Base-by-base conservation (phyloP, 495 filamentous ascomycete genomes). In the Jackrogersella multiformis region DNA sequence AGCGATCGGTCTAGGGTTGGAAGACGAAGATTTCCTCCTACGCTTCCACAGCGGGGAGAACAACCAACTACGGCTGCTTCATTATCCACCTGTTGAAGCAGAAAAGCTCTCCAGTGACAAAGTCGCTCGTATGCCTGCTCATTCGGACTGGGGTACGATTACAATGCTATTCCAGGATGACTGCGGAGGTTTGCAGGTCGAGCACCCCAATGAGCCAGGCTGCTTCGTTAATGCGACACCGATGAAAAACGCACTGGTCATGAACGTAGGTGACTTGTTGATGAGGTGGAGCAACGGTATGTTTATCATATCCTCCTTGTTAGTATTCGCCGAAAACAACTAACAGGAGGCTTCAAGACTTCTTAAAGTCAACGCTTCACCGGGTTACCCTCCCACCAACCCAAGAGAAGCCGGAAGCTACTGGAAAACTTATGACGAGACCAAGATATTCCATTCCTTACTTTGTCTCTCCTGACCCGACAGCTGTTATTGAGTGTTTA, bases 31-130 rank as follows among this genome's bases (percentile, higher is more conserved):
- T 7, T 83, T 85, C 71, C 79, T 90, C 34, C 56, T 81, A 9
- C 71, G 70, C 18, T 82, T 83, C 48, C 86, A 88, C 60, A 83
- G 81, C 9, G 86, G 85, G 1, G 75, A 84, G 57, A 83, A 86
- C 57, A 86, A 87, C 54, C 88, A 91, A 69, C 76, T 90, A 2
- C 82, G 89, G 2, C 69, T 92, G 12, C 78, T 91, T 9, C 87
- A 91, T 66, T 92, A 92, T 61, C 86, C 88, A 1, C 78, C 85
- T 5, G 77, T 90, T 13, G 80, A 84, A 35, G 81, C 78, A 6
- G 78, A 75, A 30, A 68, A 83, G 13, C 54, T 79, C 9, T 81
- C 84, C 35, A 78, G 73, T 20, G 77, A 81, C 15, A 71, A 72
- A 9, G 76, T 77, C 28, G 80, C 81, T 28, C 77, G 86, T 15